Percentiles rank a stretch among this genome's conserved stretches.
Evolutionary conservation across 192 early-diverging fungal species (phyloP).

Genomic region (Gaertneriomyces sp.): DNA sequence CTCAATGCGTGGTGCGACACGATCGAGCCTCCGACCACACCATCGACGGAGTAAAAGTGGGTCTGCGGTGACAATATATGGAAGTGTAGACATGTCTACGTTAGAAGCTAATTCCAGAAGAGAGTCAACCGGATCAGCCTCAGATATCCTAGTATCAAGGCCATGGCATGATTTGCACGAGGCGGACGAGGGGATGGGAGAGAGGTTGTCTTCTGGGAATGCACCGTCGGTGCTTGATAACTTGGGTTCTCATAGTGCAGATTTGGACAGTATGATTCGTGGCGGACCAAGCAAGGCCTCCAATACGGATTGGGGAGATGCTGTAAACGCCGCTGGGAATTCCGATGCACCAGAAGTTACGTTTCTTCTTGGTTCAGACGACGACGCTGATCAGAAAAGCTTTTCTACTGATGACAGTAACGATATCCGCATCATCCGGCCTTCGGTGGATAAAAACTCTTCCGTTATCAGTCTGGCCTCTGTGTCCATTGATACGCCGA

Average conservation of each 20-base stretch:
- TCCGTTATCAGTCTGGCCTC: neutral
- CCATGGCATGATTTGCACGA: slow-evolving; percentile 15
- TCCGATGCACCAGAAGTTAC: slow-evolving; percentile 2
- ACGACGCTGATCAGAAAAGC: too few species aligned
- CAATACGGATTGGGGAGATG: neutral
- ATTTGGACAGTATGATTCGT: neutral
- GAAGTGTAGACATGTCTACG: neutral
- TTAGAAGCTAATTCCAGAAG: neutral
- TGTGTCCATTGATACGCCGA: neutral
- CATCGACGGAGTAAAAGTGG: slow-evolving; percentile 25
- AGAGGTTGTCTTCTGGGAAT: neutral
- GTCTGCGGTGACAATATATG: slow-evolving; percentile 10
- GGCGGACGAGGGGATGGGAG: neutral
- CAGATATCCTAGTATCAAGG: slow-evolving; percentile 19
- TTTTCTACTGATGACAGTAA: neutral
- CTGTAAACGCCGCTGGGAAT: neutral
- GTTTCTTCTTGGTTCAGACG: neutral
- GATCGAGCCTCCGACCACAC: too few species aligned
- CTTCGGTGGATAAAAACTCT: too few species aligned
- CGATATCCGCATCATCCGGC: neutral
- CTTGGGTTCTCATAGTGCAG: neutral
- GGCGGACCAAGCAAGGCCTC: neutral
- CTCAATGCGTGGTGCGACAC: too few species aligned
- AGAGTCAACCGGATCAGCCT: slow-evolving; percentile 11
- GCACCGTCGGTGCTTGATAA: neutral